A percentile compares a stretch with the other conserved stretches of the same genome.
Conservation (phyloP, 768 basidiomycete species). For the Xerocomus spinulosus region DNA sequence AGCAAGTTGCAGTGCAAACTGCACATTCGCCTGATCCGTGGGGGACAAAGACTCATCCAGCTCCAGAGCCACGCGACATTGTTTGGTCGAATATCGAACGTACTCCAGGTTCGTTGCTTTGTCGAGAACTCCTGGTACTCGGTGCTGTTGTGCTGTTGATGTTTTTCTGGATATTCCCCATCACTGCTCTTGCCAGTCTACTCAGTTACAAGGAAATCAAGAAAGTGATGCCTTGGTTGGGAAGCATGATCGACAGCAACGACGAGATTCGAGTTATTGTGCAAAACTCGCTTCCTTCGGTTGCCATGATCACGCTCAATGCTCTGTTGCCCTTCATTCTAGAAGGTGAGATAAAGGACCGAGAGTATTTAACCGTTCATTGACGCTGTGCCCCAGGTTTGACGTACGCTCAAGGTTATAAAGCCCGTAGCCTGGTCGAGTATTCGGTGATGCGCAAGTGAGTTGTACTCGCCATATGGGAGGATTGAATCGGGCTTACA, state of each 20-base stretch:
- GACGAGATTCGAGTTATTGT: slow-evolving; percentile 80
- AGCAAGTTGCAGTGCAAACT: slow-evolving; percentile 88
- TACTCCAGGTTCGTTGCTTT: slow-evolving; percentile 49
- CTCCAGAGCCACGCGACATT: slow-evolving; percentile 94
- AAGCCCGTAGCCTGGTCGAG: slow-evolving; percentile 89
- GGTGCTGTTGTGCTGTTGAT: slow-evolving; percentile 66
- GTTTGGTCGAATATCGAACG: slow-evolving; percentile 89
- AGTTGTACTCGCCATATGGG: slow-evolving; percentile 18
- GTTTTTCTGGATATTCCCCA: slow-evolving; percentile 91
- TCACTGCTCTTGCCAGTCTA: slow-evolving; percentile 78
- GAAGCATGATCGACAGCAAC: slow-evolving; percentile 75
- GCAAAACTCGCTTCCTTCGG: slow-evolving; percentile 89
- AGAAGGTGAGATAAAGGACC: slow-evolving; percentile 52
- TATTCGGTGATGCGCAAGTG: slow-evolving; percentile 91
- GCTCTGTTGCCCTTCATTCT: slow-evolving; percentile 83
- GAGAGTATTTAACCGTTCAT: not conserved
- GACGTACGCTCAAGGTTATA: slow-evolving; percentile 87
- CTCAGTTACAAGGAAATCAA: slow-evolving; percentile 94
- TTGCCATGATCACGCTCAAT: slow-evolving; percentile 88
- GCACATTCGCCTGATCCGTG: slow-evolving; percentile 69
- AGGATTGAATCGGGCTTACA: slow-evolving; percentile 5
- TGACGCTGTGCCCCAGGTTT: slow-evolving; percentile 40
- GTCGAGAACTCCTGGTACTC: slow-evolving; percentile 70
- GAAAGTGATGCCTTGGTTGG: slow-evolving; percentile 84
- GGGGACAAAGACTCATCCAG: slow-evolving; percentile 63